phyloP scores from a whole-genome alignment of 1,284 basidiomycete genomes.

The Testicularia cyperi region DNA sequence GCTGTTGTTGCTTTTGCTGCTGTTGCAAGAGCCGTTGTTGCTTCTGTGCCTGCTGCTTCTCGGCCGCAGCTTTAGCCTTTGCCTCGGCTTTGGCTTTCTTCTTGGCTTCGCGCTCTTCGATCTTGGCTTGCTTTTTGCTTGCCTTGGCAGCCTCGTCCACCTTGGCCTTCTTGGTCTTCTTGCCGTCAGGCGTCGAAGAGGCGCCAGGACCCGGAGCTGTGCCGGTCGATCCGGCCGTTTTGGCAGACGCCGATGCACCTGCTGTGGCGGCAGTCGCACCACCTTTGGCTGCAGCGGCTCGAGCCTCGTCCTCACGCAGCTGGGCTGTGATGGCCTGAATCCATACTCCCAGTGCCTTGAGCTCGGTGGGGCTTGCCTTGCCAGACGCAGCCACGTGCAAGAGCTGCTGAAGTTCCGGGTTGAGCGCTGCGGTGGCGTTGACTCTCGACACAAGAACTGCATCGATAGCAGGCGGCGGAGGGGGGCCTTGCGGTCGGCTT shows the following conservation, averaged over 20 bases:
- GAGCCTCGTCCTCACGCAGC: constrained; percentile 36
- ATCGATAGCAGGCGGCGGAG: constrained; percentile 40
- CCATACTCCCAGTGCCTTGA: constrained; percentile 43
- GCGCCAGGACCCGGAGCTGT: neutral
- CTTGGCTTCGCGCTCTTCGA: constrained; percentile 40
- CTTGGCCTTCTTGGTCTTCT: constrained; percentile 40
- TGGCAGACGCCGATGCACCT: too few species aligned
- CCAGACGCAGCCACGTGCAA: constrained; percentile 46
- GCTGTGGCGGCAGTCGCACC: constrained; percentile 14
- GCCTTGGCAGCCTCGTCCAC: constrained; percentile 31
- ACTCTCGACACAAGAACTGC: constrained; percentile 43
- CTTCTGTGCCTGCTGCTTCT: constrained; percentile 21
- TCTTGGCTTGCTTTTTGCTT: constrained; percentile 40
- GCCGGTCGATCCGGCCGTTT: neutral
- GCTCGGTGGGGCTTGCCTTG: constrained; percentile 41
- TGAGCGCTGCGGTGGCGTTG: constrained; percentile 41
- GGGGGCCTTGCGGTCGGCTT: constrained; percentile 20
- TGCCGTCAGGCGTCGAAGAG: constrained; percentile 15
- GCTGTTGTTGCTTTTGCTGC: constrained; percentile 30
- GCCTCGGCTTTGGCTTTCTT: constrained; percentile 41
- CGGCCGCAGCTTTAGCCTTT: constrained; percentile 28
- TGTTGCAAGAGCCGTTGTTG: constrained; percentile 29
- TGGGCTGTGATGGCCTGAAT: constrained; percentile 47
- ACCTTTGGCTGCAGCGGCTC: constrained; percentile 24
- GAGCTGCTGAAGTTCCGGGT: constrained; percentile 45